These are phyloP conservation scores for Phytophthora litchii DNA, from an alignment of 352 stramenopile genomes.

Conservation along the genomic window DNA sequence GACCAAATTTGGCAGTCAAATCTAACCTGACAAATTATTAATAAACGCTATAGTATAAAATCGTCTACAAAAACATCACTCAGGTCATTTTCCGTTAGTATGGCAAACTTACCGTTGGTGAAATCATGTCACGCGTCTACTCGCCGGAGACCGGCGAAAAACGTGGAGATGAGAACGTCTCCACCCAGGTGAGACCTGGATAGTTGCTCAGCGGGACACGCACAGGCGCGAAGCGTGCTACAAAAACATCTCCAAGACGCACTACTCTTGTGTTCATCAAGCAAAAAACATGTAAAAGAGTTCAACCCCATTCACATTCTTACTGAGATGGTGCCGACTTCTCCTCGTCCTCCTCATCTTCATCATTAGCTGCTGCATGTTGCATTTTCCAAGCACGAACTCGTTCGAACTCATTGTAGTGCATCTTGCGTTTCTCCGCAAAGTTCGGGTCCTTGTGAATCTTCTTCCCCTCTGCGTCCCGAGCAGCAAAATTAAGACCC, in stretches of 20 bases:
- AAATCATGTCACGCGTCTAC: too few species aligned
- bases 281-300: constrained; percentile 10
- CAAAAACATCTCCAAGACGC: too few species aligned
- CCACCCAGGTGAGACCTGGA: too few species aligned
- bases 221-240: too few species aligned
- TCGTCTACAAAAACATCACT: constrained; percentile 18
- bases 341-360: constrained; percentile 43
- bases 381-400: constrained; percentile 73
- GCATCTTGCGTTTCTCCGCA: constrained; percentile 72
- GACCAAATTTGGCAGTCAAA: constrained; percentile 80
- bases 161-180: too few species aligned
- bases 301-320: not conserved
- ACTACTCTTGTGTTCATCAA: too few species aligned
- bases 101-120: constrained; percentile 17
- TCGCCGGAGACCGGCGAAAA: too few species aligned
- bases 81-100: constrained; percentile 20
- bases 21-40: constrained; percentile 34
- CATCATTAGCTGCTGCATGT: constrained; percentile 50
- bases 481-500: constrained; percentile 37
- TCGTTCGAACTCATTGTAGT: constrained; percentile 87
- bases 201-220: too few species aligned
- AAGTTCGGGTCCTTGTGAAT: constrained; percentile 72
- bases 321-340: constrained; percentile 12
- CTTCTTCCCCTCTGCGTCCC: constrained; percentile 68
- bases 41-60: constrained; percentile 2